These are phyloP conservation scores for Umbilicus rupestris DNA, from an alignment of 164 flowering plant species.

Conservation along the genomic window DNA sequence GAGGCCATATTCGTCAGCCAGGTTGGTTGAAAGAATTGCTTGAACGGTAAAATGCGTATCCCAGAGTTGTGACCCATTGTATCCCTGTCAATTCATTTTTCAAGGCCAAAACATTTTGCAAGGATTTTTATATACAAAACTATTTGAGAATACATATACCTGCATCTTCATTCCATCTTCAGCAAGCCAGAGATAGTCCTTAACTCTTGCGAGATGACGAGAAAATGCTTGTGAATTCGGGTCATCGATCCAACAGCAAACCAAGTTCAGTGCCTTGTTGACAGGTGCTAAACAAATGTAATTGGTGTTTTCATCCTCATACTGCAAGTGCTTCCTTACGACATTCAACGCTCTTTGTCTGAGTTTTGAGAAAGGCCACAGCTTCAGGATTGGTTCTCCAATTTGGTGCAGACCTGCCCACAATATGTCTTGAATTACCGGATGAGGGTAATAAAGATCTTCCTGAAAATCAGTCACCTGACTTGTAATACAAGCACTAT, in stretches of 20 bases:
- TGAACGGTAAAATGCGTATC: conserved; percentile 27
- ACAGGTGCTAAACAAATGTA: conserved; percentile 30
- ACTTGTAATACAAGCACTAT: neutral
- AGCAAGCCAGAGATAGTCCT: too few species aligned
- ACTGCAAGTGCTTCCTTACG: conserved; percentile 26
- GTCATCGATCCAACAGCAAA: conserved; percentile 40
- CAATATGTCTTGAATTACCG: conserved; percentile 27
- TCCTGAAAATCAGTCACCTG: conserved; percentile 21
- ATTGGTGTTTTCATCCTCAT: conserved; percentile 29
- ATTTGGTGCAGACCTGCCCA: conserved; percentile 32
- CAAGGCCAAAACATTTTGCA: neutral
- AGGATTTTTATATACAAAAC: too few species aligned
- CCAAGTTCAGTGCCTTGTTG: conserved; percentile 32
- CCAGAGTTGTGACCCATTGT: conserved; percentile 33
- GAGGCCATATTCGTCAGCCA: conserved; percentile 18
- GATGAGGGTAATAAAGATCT: conserved; percentile 36
- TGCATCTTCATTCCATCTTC: too few species aligned
- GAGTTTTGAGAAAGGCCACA: conserved; percentile 30
- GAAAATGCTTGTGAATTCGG: conserved; percentile 32
- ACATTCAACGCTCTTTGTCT: conserved; percentile 25
- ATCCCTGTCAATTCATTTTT: conserved; percentile 17
- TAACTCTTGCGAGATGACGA: conserved; percentile 29
- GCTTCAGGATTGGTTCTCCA: conserved; percentile 26
- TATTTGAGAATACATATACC: too few species aligned
- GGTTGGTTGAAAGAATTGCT: conserved; percentile 22